Base-by-base conservation (phyloP, 345 rosid species). In the Hypericum perforatum region DNA sequence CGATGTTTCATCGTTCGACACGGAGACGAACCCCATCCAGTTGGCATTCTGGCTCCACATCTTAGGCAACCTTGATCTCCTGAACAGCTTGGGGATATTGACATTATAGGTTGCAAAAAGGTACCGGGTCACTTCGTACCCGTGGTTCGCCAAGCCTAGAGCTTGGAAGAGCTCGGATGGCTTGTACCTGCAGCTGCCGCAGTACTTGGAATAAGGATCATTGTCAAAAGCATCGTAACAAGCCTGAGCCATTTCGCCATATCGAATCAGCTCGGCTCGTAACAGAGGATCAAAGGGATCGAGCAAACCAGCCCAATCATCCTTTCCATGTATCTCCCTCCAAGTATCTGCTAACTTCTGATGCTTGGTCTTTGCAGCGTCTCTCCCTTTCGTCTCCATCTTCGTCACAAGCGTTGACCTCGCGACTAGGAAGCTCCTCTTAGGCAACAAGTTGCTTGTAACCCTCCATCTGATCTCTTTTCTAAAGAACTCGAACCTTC, bases 221-320 rank as follows among this genome's bases (percentile, higher is more conserved):
- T 73, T 83, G 49, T 83, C 95, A 59, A 86, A 86, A 22, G 82
- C 95, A 45, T 89, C 95, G 61, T 86, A 86, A 59, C 88, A 80
- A 6, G 95, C 83, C 12, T 84, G 88, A 0, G 94, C 87, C 88
- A 86, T 76, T 75, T 89, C 97, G 7, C 97, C 97, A 61, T 86
- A 89, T 2, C 90, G 85, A 53, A 89, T 80, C 6, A 89, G 72
- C 52, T 89, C 97, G 5, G 95, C 72, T 39, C 95, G 76, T 1
- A 89, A 52, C 36, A 84, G 68, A 11, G 90, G 88, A 43, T 89
- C 90, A 70, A 86, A 70, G 0, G 94, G 95, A 37, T 89, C 94
- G 12, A 84, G 71, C 65, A 86, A 32, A 49, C 84, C 90, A 1
- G 58, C 72, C 95, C 97, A 82, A 39, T 82, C 94, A 12, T 82